A percentile compares a stretch with the other conserved stretches of the same genome.
Evolutionary conservation across 495 filamentous ascomycete species (phyloP).

Genomic region (Pyrenopolyporus hunteri): DNA sequence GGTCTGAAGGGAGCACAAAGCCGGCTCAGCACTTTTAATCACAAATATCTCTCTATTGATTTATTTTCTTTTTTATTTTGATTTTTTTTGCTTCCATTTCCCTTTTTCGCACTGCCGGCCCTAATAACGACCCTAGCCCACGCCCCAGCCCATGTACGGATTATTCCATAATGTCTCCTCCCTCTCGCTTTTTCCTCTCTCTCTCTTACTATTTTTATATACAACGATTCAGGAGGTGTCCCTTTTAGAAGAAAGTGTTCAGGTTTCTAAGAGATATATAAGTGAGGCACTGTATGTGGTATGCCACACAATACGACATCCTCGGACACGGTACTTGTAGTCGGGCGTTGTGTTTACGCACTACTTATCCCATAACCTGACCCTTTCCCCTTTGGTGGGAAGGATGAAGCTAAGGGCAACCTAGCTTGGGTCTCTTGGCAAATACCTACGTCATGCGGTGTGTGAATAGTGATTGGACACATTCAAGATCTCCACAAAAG

Average conservation of each 20-base stretch:
- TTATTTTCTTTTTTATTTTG: background rate
- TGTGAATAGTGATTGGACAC: constrained; percentile 32
- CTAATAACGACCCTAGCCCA: constrained; percentile 7
- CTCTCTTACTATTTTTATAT: too few species aligned
- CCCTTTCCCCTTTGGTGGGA: constrained; percentile 31
- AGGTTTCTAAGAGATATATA: background rate
- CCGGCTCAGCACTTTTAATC: constrained; percentile 15
- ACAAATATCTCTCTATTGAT: constrained; percentile 9
- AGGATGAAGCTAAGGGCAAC: constrained; percentile 36
- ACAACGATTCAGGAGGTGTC: too few species aligned
- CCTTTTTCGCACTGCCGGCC: constrained; percentile 13
- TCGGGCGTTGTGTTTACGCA: constrained; percentile 33
- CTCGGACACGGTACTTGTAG: constrained; percentile 26
- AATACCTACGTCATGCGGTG: constrained; percentile 37
- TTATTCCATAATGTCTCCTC: too few species aligned
- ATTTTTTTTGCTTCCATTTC: background rate
- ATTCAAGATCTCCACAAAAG: constrained; percentile 30
- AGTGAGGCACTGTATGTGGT: too few species aligned
- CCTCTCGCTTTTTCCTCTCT: too few species aligned
- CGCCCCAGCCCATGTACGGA: too few species aligned
- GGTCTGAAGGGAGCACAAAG: constrained; percentile 42
- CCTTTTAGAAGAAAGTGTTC: too few species aligned
- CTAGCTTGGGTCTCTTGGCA: constrained; percentile 32
- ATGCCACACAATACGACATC: background rate
- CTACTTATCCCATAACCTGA: constrained; percentile 22